A percentile compares a stretch with the other conserved stretches of the same genome.
Evolutionary conservation across 768 basidiomycete genomes (phyloP).

Genomic region (Leccinum sublutescens): DNA sequence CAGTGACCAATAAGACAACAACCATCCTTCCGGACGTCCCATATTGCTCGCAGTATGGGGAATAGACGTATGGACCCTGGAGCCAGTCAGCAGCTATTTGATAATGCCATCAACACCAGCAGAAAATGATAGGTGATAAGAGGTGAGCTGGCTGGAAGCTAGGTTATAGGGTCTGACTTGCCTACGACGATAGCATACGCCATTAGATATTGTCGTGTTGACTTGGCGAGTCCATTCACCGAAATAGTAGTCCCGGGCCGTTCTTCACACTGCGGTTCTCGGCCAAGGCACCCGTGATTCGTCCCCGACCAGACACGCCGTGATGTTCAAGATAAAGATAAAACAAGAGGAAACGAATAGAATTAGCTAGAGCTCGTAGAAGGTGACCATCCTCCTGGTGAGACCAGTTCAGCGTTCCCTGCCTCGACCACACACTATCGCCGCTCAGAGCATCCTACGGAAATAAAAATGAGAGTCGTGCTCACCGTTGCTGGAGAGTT

Average conservation of each 20-base stretch:
- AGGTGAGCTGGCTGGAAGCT: slow-evolving; percentile 1
- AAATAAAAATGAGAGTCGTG: not conserved
- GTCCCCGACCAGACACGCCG: slow-evolving; percentile 25
- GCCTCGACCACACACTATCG: not conserved
- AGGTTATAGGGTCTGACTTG: slow-evolving; percentile 25
- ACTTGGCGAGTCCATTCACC: slow-evolving; percentile 26
- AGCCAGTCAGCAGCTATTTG: slow-evolving; percentile 70
- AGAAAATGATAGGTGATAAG: not conserved
- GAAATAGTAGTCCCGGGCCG: slow-evolving; percentile 24
- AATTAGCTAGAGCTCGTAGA: slow-evolving; percentile 43
- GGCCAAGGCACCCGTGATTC: slow-evolving; percentile 9
- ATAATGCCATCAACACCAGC: not conserved
- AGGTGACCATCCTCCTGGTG: slow-evolving; percentile 26
- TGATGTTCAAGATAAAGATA: slow-evolving; percentile 35
- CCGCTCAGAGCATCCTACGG: not conserved
- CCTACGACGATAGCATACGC: slow-evolving; percentile 78
- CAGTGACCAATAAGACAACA: slow-evolving; percentile 73
- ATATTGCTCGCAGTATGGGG: slow-evolving; percentile 70
- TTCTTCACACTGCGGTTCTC: slow-evolving; percentile 33
- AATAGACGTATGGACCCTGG: slow-evolving; percentile 78
- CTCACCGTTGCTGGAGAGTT: slow-evolving; percentile 13
- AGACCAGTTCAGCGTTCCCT: not conserved
- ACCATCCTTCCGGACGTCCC: slow-evolving; percentile 59
- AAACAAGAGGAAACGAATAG: slow-evolving; percentile 35
- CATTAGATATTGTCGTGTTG: slow-evolving; percentile 53